Evolutionary conservation across 1,139 yeast genomes (phyloP).

Genomic region (Spencermartinsiella ligniputridi): DNA sequence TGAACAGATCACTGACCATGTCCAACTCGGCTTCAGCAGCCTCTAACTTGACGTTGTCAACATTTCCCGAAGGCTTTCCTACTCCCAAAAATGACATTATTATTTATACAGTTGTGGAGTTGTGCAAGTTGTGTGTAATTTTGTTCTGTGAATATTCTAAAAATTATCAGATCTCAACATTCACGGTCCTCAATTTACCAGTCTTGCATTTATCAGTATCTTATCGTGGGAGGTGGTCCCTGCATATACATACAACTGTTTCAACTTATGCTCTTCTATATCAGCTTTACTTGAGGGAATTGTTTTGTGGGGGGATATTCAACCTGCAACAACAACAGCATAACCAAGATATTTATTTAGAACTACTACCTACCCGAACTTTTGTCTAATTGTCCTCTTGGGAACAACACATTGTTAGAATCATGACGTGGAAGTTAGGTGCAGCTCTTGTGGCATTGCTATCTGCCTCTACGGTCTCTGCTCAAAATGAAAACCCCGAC

Average conservation of each 20-base stretch:
- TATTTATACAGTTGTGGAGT: neutral
- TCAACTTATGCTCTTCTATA: too few relatives aligned
- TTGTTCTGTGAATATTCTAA: too few relatives aligned
- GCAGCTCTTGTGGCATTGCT: neutral
- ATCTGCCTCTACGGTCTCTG: neutral
- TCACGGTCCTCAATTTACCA: constrained; percentile 1
- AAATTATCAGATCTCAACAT: too few relatives aligned
- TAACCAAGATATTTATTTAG: too few relatives aligned
- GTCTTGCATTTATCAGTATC: constrained; percentile 1
- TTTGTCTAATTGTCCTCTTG: too few relatives aligned
- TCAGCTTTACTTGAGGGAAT: too few relatives aligned
- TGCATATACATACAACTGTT: too few relatives aligned
- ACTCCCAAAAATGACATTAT: constrained; percentile 76
- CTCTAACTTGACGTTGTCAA: constrained; percentile 39
- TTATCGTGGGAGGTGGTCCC: neutral
- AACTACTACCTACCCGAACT: too few relatives aligned
- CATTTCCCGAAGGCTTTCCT: constrained; percentile 52
- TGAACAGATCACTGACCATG: constrained; percentile 97
- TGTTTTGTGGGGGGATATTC: too few relatives aligned
- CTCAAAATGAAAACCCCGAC: neutral
- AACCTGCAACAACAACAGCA: too few relatives aligned
- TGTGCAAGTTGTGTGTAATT: too few relatives aligned
- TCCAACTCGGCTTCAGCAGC: constrained; percentile 92
- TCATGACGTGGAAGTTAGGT: neutral
- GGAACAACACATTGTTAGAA: neutral